Conservation (phyloP, 495 filamentous ascomycete genomes). For the Bacidia gigantensis region DNA sequence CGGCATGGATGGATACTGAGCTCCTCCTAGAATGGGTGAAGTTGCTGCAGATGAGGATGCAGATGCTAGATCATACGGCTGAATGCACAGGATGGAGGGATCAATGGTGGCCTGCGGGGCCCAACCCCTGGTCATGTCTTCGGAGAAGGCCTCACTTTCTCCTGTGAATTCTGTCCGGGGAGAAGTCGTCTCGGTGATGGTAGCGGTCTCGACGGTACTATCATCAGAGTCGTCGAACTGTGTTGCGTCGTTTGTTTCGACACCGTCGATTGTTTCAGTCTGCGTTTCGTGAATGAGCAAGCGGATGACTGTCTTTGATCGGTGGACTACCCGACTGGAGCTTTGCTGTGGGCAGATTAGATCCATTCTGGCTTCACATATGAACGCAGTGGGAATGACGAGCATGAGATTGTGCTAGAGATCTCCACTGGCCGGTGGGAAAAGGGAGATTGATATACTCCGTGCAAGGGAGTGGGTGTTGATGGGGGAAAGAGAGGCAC, state of each 20-base stretch:
- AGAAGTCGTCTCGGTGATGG: background rate
- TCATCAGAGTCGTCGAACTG: background rate
- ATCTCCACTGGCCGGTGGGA: too few relatives aligned
- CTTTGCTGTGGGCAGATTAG: background rate
- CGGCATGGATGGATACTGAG: background rate
- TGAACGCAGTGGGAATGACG: background rate
- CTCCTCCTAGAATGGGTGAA: background rate
- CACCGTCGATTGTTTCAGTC: background rate
- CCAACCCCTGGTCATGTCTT: background rate
- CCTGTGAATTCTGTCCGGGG: background rate
- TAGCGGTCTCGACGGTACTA: background rate
- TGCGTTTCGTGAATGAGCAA: background rate
- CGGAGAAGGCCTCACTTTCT: background rate
- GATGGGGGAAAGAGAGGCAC: too few relatives aligned
- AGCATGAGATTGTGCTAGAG: too few relatives aligned
- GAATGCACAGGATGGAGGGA: background rate
- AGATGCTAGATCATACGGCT: background rate
- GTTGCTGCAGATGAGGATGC: background rate
- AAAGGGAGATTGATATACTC: too few relatives aligned
- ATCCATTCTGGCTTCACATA: background rate
- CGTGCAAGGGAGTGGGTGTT: too few relatives aligned
- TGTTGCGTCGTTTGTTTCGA: too few relatives aligned
- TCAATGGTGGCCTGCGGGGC: background rate
- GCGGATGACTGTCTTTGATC: background rate
- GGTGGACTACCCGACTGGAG: background rate